Percentiles rank a stretch among this genome's conserved stretches.
phyloP scores from a whole-genome alignment of 257 asterid genomes.

The Solanum etuberosum region DNA sequence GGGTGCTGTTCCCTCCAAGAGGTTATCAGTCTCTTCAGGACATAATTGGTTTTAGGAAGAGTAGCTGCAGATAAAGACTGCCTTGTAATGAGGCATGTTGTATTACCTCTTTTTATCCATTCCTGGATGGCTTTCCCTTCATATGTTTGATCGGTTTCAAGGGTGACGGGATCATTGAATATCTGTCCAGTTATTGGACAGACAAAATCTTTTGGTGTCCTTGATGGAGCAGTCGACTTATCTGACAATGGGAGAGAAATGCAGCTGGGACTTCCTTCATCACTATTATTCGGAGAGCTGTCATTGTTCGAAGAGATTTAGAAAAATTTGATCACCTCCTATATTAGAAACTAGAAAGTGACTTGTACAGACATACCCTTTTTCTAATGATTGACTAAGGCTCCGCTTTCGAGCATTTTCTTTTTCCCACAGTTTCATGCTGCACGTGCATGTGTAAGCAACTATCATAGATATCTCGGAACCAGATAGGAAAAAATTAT shows the following conservation, averaged over 20 bases:
- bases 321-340: too few relatives aligned
- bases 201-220: constrained; percentile 82
- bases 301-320: constrained; percentile 3
- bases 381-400: constrained; percentile 26
- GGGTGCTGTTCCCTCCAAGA: constrained; percentile 82
- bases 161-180: constrained; percentile 70
- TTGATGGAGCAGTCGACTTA: constrained; percentile 45
- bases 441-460: constrained; percentile 37
- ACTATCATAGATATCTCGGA: constrained; percentile 6
- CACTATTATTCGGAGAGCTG: constrained; percentile 31
- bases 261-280: constrained; percentile 42
- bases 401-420: constrained; percentile 11
- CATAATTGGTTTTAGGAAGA: constrained; percentile 73
- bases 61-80: constrained; percentile 58
- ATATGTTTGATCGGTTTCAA: constrained; percentile 77
- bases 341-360: not conserved
- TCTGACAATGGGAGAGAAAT: constrained; percentile 50
- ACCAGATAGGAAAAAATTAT: not conserved
- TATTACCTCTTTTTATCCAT: constrained; percentile 75
- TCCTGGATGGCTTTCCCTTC: constrained; percentile 80
- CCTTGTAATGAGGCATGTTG: constrained; percentile 70
- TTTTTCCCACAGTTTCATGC: constrained; percentile 14
- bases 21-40: constrained; percentile 58
- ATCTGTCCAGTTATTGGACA: constrained; percentile 79
- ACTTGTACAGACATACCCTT: constrained; percentile 29